Percentiles rank a stretch among this genome's conserved stretches.
phyloP scores from a whole-genome alignment of 805 yeast species.

The Clavispora carvajalis region DNA sequence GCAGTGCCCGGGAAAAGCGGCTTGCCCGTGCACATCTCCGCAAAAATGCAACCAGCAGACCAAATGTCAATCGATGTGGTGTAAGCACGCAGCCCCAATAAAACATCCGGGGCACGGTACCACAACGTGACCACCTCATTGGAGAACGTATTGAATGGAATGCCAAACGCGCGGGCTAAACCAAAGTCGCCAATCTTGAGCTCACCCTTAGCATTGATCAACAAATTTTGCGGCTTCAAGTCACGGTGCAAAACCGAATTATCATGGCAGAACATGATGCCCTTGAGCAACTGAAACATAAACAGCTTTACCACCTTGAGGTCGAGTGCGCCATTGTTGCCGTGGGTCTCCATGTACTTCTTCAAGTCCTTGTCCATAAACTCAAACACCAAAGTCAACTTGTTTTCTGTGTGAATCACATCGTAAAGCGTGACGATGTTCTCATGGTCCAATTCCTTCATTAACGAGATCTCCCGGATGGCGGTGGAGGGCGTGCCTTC shows the following conservation, averaged over 20 bases:
- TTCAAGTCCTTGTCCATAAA: conserved; percentile 90
- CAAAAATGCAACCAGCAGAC: conserved; percentile 98
- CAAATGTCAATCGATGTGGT: conserved; percentile 97
- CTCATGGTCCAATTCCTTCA: conserved; percentile 92
- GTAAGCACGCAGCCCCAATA: conserved; percentile 90
- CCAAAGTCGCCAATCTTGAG: conserved; percentile 96
- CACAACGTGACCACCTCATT: conserved; percentile 97
- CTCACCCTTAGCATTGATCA: conserved; percentile 86
- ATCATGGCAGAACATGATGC: conserved; percentile 83
- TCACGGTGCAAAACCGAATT: conserved; percentile 80
- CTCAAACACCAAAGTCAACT: conserved; percentile 89
- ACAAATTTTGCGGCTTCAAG: conserved; percentile 89
- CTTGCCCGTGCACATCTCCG: conserved; percentile 97
- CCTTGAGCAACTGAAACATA: conserved; percentile 89
- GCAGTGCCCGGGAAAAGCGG: conserved; percentile 96
- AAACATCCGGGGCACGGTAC: conserved; percentile 97
- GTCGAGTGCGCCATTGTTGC: conserved; percentile 67
- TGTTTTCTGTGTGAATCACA: conserved; percentile 95
- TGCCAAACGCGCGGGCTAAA: conserved; percentile 94
- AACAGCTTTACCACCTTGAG: conserved; percentile 75
- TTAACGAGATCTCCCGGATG: conserved; percentile 88
- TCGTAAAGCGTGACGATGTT: conserved; percentile 90
- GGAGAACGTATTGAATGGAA: conserved; percentile 94
- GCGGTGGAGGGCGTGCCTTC: conserved; percentile 99
- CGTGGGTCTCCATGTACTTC: conserved; percentile 88